Evolutionary conservation across 805 yeast species (phyloP).

Genomic region (Cyberlindnera petersonii): DNA sequence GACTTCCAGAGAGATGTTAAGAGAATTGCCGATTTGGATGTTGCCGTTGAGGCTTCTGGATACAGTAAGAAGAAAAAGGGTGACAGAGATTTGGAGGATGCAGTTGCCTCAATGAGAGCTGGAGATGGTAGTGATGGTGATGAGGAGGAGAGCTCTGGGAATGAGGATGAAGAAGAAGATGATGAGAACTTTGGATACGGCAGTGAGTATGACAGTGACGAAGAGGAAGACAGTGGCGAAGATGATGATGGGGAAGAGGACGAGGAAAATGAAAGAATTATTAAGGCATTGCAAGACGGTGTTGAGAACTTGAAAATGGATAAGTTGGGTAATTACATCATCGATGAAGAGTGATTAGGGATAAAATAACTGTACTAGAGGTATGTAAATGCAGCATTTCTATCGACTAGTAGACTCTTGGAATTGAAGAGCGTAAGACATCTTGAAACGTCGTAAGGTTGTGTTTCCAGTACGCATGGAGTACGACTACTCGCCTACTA

Average conservation of each 20-base stretch:
- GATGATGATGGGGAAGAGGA: constrained; percentile 34
- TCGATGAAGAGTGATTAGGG: constrained; percentile 46
- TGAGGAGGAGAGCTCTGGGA: constrained; percentile 19
- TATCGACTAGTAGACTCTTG: no score
- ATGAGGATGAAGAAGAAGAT: constrained; percentile 42
- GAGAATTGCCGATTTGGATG: constrained; percentile 68
- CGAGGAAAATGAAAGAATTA: constrained; percentile 56
- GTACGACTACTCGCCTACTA: no score
- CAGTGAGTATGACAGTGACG: constrained; percentile 30
- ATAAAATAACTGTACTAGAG: no score
- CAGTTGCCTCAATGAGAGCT: constrained; percentile 63
- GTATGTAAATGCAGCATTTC: no score
- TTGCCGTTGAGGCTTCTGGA: constrained; percentile 91
- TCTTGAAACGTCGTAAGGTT: no score
- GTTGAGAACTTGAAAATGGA: constrained; percentile 70
- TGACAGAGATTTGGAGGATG: constrained; percentile 69
- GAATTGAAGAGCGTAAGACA: no score
- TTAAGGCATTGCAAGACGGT: constrained; percentile 65
- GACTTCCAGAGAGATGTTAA: constrained; percentile 70
- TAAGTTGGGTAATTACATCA: constrained; percentile 73
- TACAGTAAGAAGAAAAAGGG: constrained; percentile 52
- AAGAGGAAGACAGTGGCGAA: constrained; percentile 48
- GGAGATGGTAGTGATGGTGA: constrained; percentile 32
- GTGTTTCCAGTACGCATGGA: no score
- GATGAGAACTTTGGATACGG: constrained; percentile 29